Conservation (phyloP, 108 stramenopile genomes). For the Nitzschia palea region DNA sequence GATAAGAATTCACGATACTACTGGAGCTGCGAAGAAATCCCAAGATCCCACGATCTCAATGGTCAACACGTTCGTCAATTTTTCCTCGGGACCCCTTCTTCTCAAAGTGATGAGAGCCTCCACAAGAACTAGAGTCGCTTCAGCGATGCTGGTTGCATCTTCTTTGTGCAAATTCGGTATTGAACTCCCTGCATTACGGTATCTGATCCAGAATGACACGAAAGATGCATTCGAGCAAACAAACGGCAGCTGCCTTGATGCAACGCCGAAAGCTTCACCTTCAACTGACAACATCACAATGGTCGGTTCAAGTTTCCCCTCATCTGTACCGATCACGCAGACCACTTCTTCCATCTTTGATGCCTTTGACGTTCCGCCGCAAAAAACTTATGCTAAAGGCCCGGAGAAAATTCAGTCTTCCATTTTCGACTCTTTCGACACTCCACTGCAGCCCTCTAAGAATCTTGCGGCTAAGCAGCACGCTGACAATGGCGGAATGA, state of each 20-base stretch:
- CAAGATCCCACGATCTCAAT: slow-evolving; percentile 33
- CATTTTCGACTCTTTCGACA: slow-evolving; percentile 52
- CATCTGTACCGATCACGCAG: too few species aligned
- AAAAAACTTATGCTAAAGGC: too few species aligned
- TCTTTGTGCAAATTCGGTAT: slow-evolving; percentile 58
- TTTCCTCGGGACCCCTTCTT: slow-evolving; percentile 60
- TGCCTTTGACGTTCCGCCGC: slow-evolving; percentile 44
- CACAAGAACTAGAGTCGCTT: slow-evolving; percentile 52
- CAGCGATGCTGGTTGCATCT: slow-evolving; percentile 52
- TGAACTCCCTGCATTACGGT: slow-evolving; percentile 57
- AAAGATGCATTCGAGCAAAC: slow-evolving; percentile 25
- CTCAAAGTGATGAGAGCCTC: slow-evolving; percentile 56
- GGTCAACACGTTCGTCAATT: slow-evolving; percentile 66
- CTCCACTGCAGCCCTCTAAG: slow-evolving; percentile 21
- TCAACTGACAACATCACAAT: too few species aligned
- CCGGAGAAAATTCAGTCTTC: slow-evolving; percentile 29
- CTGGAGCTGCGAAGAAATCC: neutral
- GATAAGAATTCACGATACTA: neutral
- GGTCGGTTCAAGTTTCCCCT: too few species aligned
- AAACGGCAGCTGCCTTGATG: slow-evolving; percentile 12
- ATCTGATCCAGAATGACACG: slow-evolving; percentile 26
- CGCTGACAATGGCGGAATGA: slow-evolving; percentile 9
- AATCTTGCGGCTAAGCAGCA: neutral
- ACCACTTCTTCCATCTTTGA: slow-evolving; percentile 60
- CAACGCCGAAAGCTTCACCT: slow-evolving; percentile 13